Percentiles rank a stretch among this genome's conserved stretches.
phyloP scores from a whole-genome alignment of 306 rosid species.

The Vigna hirtella region DNA sequence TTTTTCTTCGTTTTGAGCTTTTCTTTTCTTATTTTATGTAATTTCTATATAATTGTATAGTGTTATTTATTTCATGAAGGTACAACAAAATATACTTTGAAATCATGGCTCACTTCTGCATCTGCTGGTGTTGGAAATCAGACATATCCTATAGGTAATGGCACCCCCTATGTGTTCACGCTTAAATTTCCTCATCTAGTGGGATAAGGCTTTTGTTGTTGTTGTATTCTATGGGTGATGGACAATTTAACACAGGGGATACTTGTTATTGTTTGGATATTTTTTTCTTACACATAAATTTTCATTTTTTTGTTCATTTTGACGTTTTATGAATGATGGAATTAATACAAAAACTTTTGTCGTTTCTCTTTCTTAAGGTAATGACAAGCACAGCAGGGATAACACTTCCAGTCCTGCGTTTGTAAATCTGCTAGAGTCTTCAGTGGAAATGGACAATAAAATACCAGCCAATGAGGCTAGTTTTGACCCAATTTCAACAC shows the following conservation, averaged over 20 bases:
- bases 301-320: conserved; percentile 7
- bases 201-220: neutral
- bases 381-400: conserved; percentile 47
- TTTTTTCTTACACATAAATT: neutral
- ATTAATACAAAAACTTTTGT: conserved; percentile 27
- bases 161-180: neutral
- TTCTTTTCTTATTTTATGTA: conserved; percentile 1
- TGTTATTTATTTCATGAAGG: conserved; percentile 51
- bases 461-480: conserved; percentile 52
- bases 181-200: conserved; percentile 8
- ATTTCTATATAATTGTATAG: conserved; percentile 20
- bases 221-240: conserved; percentile 42
- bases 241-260: conserved; percentile 37
- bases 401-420: conserved; percentile 41
- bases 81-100: conserved; percentile 61
- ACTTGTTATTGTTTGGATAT: conserved; percentile 19
- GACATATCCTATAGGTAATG: conserved; percentile 48
- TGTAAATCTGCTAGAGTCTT: conserved; percentile 48
- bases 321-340: conserved; percentile 33
- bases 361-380: conserved; percentile 53
- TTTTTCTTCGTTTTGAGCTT: conserved; percentile 33
- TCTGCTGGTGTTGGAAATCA: conserved; percentile 53
- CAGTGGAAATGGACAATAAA: conserved; percentile 49
- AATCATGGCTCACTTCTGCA: conserved; percentile 77
- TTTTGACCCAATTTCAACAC: conserved; percentile 50